Percentiles rank a stretch among this genome's conserved stretches.
Conservation (phyloP, 2,329 filamentous ascomycete genomes). For the Xylariaceae sp. region DNA sequence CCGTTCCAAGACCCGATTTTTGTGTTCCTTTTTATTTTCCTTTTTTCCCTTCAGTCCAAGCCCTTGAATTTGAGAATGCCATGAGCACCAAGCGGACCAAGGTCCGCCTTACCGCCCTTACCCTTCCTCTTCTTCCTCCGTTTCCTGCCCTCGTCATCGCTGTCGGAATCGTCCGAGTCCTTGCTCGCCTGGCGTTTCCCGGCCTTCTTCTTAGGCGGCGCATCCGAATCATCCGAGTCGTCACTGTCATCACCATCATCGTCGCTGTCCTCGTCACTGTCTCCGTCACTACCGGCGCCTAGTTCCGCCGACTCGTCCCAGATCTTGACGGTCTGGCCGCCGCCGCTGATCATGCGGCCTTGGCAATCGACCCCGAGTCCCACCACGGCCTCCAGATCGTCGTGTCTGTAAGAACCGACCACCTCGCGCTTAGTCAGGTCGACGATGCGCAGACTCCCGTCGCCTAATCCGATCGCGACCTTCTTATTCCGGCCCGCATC, state of each 20-base stretch:
- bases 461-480: slow-evolving; percentile 74
- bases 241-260: slow-evolving; percentile 40
- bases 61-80: slow-evolving; percentile 47
- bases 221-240: slow-evolving; percentile 39
- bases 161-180: slow-evolving; percentile 37
- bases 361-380: slow-evolving; percentile 78
- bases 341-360: slow-evolving; percentile 83
- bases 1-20: too few relatives aligned
- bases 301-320: slow-evolving; percentile 70
- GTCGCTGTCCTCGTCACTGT: slow-evolving; percentile 45
- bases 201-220: slow-evolving; percentile 36
- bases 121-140: slow-evolving; percentile 43
- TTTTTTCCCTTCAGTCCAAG: too few relatives aligned
- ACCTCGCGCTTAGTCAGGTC: slow-evolving; percentile 70
- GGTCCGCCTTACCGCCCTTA: slow-evolving; percentile 33
- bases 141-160: slow-evolving; percentile 39
- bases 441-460: slow-evolving; percentile 73
- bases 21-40: too few relatives aligned
- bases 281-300: slow-evolving; percentile 39
- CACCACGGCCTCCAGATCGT: slow-evolving; percentile 81
- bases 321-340: slow-evolving; percentile 79
- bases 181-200: slow-evolving; percentile 35
- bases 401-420: slow-evolving; percentile 63
- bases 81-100: slow-evolving; percentile 47
- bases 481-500: slow-evolving; percentile 65